Conservation (phyloP, 116 monocot genomes). For the Zostera marina region DNA sequence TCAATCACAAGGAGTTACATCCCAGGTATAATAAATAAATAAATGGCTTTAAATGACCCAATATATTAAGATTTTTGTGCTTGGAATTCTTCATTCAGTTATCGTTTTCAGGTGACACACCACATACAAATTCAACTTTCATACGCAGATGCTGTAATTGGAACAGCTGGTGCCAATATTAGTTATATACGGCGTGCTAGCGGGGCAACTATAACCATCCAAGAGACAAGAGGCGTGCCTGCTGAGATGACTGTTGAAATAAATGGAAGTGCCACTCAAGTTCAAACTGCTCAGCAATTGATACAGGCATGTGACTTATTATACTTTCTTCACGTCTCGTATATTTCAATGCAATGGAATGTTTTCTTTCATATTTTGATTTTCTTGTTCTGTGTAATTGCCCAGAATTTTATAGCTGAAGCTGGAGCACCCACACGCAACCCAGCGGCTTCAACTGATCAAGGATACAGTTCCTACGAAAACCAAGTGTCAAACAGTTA, state of each 20-base stretch:
- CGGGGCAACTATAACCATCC: slow-evolving; percentile 90
- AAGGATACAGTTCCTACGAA: slow-evolving; percentile 13
- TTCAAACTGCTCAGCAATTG: slow-evolving; percentile 90
- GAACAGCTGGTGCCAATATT: slow-evolving; percentile 70
- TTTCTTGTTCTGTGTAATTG: neutral
- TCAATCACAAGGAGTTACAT: slow-evolving; percentile 18
- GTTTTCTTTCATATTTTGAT: neutral
- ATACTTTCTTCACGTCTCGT: neutral
- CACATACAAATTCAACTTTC: slow-evolving; percentile 91
- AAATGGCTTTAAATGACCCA: neutral
- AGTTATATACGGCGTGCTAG: slow-evolving; percentile 95
- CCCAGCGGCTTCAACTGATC: slow-evolving; percentile 8
- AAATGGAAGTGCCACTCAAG: slow-evolving; percentile 63
- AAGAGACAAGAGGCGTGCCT: slow-evolving; percentile 76
- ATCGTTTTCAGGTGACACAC: slow-evolving; percentile 51
- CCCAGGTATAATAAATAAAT: slow-evolving; percentile 35
- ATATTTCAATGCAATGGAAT: neutral
- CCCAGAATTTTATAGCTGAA: slow-evolving; percentile 89
- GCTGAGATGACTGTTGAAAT: slow-evolving; percentile 97
- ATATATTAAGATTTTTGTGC: neutral
- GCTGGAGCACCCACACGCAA: slow-evolving; percentile 21
- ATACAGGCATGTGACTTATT: slow-evolving; percentile 29
- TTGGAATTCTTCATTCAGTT: neutral
- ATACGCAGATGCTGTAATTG: slow-evolving; percentile 97
- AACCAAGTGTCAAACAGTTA: slow-evolving; percentile 10